Conservation (phyloP, 176 grass and related monocot genomes). For the Aegilops sharonensis region DNA sequence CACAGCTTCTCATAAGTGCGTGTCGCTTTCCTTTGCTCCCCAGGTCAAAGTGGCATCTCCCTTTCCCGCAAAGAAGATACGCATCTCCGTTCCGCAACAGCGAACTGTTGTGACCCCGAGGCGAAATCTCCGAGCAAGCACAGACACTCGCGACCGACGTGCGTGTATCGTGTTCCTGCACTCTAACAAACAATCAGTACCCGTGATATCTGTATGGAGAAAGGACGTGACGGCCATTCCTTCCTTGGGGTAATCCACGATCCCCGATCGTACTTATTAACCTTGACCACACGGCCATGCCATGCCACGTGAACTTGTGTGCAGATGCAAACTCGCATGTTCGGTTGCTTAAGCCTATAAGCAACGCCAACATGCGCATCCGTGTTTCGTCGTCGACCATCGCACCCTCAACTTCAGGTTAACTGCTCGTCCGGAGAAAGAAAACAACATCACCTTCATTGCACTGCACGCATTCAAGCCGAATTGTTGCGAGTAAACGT, state of each 20-base stretch:
- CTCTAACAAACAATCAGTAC: not conserved
- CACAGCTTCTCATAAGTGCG: not conserved
- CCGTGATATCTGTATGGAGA: constrained; percentile 4
- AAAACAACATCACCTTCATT: not conserved
- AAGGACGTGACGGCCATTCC: constrained; percentile 2
- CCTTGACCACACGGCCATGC: not conserved
- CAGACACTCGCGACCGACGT: not conserved
- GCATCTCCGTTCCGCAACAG: too few species aligned
- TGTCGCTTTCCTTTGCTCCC: not conserved
- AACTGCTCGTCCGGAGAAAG: not conserved
- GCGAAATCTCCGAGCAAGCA: not conserved
- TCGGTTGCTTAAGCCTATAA: constrained; percentile 1
- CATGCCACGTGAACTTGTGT: constrained; percentile 11
- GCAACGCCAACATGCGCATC: not conserved
- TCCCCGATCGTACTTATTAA: not conserved
- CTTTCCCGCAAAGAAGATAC: not conserved
- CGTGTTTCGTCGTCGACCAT: not conserved
- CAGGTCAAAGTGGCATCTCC: not conserved
- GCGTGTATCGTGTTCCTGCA: not conserved
- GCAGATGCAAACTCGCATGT: not conserved
- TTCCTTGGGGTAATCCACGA: not conserved
- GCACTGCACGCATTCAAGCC: not conserved
- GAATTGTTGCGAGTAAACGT: not conserved
- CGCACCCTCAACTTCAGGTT: not conserved
- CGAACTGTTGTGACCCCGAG: not conserved